Evolutionary conservation across 352 stramenopile species (phyloP), one percentile per base, ranked within the genome.

Genomic region (Phytophthora colocasiae): DNA sequence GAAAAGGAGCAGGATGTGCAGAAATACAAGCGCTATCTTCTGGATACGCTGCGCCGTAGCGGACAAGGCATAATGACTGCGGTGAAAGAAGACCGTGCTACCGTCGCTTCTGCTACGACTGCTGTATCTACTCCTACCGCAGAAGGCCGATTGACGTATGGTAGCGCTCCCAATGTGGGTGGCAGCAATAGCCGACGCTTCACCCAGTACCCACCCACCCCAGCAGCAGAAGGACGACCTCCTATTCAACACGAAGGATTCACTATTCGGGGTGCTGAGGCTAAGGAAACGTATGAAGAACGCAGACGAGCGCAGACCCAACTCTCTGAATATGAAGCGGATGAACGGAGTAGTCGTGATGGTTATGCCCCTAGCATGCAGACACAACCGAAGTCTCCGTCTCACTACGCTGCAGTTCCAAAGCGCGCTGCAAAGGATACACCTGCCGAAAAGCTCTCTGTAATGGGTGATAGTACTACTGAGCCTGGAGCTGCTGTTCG

Each of bases 361-460:
- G 53, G 12, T 15, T 54, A 61, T 56, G 3, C 29, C 14, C 41
- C 50, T 5, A 70, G 40, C 43, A 64, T 62, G 52, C 61, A 75
- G 48, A 52, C 65, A 14, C 55, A 71, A 24, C 39, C 69, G n/a
- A 74, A 69, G 31, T 44, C 48, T 32, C 34, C 57, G 38, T 19
- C 31, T 51, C 58, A 58, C 12, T 52, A 55, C 32, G 27, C 54
- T 46, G 40, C 24, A 24, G 24, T 58, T 27, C 77, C 75, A 1
- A 92, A 89, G 49, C 79, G 81, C 36, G 71, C 79, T 24, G 80
- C 81, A 9, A 92, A 90, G 59, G 81, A 90, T 31, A 66, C 59
- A 0, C 29, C 70, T 38, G 15, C 14, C 26, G 43, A 47, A 49
- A 51, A 63, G 52, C 32, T 65, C 19, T 58, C 60, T 61, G 51